Evolutionary conservation across 495 filamentous ascomycete genomes (phyloP), one percentile per base, ranked within the genome.

Genomic region (Penicillium crystallinum): DNA sequence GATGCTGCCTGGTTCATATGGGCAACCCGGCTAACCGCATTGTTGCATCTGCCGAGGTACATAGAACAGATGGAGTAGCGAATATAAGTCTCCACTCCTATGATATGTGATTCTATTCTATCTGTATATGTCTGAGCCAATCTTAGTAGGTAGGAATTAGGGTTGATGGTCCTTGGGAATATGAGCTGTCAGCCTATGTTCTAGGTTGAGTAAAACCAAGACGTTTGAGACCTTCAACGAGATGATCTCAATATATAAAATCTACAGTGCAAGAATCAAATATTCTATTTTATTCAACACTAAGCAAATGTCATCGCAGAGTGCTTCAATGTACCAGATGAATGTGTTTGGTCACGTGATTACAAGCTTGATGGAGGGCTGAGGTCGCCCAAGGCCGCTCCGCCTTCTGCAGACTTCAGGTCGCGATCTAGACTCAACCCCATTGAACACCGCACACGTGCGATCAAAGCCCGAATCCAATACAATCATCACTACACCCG

Each of bases 71-170:
- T 23, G 43, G 55, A 50, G 47, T 37, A 48, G 33, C 35, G 14
- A 56, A 47, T 50, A 44, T 2, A 42, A 44, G 55, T 64, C 62
- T 62, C 62, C 62, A 59, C 62, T 64, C 45, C 22, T 11, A 12
- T 18, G n/a, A 43, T n/a, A 15, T 27, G 11, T n/a, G 9, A 22
- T 27, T 27, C 23, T 27, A 14, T 4, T 21, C 8, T 25, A 3
- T 6, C 12, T 2, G 10, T 10, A 31, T 14, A n/a, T n/a, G n/a
- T n/a, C n/a, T n/a, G n/a, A n/a, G n/a, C n/a, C n/a, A n/a, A n/a
- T n/a, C n/a, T n/a, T n/a, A n/a, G 17, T 19, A 31, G 27, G 29
- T 10, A 21, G 19, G 45, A 30, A 35, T 43, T 15, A 6, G 29
- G 22, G 43, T n/a, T 6, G 31, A 14, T 11, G 15, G 15, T 22